Base-by-base conservation (phyloP, 2,329 filamentous ascomycete species). In the Alternaria sp. region DNA sequence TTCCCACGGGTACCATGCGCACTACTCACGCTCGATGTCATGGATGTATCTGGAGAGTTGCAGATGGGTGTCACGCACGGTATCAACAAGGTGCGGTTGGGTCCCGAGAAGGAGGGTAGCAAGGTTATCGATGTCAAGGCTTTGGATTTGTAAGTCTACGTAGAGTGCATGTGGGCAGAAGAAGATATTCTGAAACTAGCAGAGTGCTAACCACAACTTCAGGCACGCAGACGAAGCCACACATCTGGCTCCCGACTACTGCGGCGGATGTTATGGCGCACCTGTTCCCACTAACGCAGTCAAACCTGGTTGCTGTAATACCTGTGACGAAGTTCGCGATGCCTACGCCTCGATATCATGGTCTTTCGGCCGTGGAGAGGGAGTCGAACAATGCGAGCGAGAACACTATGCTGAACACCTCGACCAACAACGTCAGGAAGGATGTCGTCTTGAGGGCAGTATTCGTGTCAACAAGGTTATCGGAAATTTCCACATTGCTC, bases 391-490 rank as follows among this genome's bases (percentile, higher is more conserved):
- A 81, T 99, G 95, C 80, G 86, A 91, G 78, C 89, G 93, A 61
- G 95, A 99, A 80, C 93, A 97, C 77, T 99, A 98, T 78, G 87
- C 87, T 61, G 91, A 97, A 79, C 90, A 89, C 70, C 84, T 99
- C 59, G 92, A 96, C 74, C 88, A 87, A 62, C 94, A 98, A 81
- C 87, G 93, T 56, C 86, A 88, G 51, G 96, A 99, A 80, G 95
- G 95, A 58, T 99, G 95, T 80, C 91, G 95, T 50, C 90, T 99
- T 65, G 93, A 97, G 78, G 95, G 95, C 59, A 87, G 88, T 37
- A 86, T 99, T 69, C 91, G 92, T 46, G 96, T 99, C 67, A 99
- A 99, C 85, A 99, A 99, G 81, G 95, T 99, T 26, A 86, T 99
- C 54, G 95, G 95, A 56, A 99, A 99, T 82, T 99, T 99, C 85